phyloP scores from a whole-genome alignment of 2,329 filamentous ascomycete genomes.

The Pyricularia sp. region DNA sequence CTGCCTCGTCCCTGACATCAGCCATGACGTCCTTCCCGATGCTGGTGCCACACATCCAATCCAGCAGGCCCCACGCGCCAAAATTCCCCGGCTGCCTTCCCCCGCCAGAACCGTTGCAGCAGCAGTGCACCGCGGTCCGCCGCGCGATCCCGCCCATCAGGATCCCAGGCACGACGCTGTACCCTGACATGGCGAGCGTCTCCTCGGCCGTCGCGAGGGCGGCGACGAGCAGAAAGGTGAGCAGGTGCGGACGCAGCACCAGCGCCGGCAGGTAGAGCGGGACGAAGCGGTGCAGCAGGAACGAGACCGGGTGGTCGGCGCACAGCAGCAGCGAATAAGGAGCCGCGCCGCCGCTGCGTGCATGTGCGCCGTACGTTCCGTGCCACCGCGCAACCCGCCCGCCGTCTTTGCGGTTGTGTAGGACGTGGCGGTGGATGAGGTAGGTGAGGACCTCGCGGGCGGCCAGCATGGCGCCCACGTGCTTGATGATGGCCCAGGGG shows the following conservation, averaged over 20 bases:
- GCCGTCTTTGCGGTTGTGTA: slow-evolving; percentile 29
- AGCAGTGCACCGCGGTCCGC: slow-evolving; percentile 22
- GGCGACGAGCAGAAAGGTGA: slow-evolving; percentile 62
- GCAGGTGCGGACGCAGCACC: slow-evolving; percentile 57
- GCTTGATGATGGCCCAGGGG: slow-evolving; percentile 43
- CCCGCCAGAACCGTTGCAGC: slow-evolving; percentile 20
- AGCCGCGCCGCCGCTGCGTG: slow-evolving; percentile 33
- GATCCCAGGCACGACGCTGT: slow-evolving; percentile 47
- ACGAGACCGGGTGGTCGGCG: slow-evolving; percentile 59
- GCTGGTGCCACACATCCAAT: slow-evolving; percentile 50
- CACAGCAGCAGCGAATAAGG: slow-evolving; percentile 53
- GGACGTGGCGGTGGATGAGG: slow-evolving; percentile 59
- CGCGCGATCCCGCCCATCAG: slow-evolving; percentile 38
- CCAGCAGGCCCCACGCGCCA: slow-evolving; percentile 51
- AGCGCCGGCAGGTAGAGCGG: slow-evolving; percentile 58
- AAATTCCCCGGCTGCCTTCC: slow-evolving; percentile 42
- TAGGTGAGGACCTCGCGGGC: slow-evolving; percentile 57
- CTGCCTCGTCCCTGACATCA: slow-evolving; percentile 45
- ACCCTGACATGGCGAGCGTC: slow-evolving; percentile 58
- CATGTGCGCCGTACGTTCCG: slow-evolving; percentile 38
- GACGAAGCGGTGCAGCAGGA: slow-evolving; percentile 53
- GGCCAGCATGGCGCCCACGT: slow-evolving; percentile 32
- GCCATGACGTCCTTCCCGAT: slow-evolving; percentile 42
- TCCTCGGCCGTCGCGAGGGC: slow-evolving; percentile 57
- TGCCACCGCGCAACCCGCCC: slow-evolving; percentile 22